Percentiles rank a stretch among this genome's conserved stretches.
Conservation (phyloP, 352 stramenopile species). For the Saprolegnia parasitica region DNA sequence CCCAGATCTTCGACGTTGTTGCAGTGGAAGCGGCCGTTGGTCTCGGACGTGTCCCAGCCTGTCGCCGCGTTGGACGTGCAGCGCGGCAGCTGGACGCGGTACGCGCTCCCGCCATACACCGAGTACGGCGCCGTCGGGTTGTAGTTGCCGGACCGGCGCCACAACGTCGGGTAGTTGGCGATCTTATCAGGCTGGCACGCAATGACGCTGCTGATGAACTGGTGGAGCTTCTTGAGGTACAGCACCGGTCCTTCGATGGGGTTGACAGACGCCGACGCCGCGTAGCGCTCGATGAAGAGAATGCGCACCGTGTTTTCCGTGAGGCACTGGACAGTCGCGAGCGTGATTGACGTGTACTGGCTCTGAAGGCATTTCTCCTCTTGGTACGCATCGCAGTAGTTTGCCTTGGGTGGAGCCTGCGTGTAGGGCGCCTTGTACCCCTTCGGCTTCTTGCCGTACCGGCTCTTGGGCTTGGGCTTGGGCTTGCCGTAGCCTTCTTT, state of each 20-base stretch:
- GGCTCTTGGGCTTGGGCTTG: not conserved
- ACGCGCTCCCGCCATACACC: conserved; percentile 1
- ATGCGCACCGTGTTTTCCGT: conserved; percentile 27
- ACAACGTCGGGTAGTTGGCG: conserved; percentile 24
- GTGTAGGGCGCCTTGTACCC: not conserved
- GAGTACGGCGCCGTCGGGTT: conserved; percentile 18
- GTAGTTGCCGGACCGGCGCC: conserved; percentile 19
- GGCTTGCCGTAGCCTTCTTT: not conserved
- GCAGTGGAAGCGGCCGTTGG: conserved; percentile 14
- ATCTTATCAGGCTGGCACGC: conserved; percentile 19
- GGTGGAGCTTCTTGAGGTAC: conserved; percentile 27
- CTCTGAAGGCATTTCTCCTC: conserved; percentile 21
- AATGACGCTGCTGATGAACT: conserved; percentile 25
- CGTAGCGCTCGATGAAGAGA: conserved; percentile 24
- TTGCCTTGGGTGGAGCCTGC: not conserved
- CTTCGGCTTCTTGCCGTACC: conserved; percentile 11
- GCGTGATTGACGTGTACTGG: conserved; percentile 17
- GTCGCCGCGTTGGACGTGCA: conserved; percentile 9
- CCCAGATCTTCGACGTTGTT: conserved; percentile 3
- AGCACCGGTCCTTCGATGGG: conserved; percentile 20
- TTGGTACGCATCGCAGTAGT: conserved; percentile 24
- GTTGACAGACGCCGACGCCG: conserved; percentile 9
- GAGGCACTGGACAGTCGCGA: conserved; percentile 20
- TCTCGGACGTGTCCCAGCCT: conserved; percentile 2
- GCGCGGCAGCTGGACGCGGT: conserved; percentile 16